Base-by-base conservation (phyloP, 768 basidiomycete species). In the Lepiota venenata region DNA sequence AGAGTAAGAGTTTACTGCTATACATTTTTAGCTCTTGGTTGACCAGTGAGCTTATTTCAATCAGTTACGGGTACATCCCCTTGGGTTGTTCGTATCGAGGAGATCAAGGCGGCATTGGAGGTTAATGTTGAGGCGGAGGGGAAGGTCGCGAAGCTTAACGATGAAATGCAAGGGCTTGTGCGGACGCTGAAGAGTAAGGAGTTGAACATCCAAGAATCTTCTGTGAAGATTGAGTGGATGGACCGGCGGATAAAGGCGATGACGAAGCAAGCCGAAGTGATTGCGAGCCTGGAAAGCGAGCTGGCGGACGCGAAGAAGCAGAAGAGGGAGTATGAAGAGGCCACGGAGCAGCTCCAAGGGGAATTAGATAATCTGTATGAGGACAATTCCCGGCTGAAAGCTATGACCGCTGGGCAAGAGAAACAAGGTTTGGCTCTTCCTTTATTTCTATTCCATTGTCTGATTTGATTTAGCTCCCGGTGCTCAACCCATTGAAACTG, bases 221-320 rank as follows among this genome's bases (percentile, higher is more conserved):
- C 76, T 2, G 94, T 98, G 52, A 98, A 95, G 76, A 93, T 98
- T 53, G 93, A 98, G 66, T 78, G 95, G 12, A 90, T 98, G 83
- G 94, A 97, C 66, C 84, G 94, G 43, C 82, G 93, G 29, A 85
- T 94, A 78, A 95, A 98, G 65, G 81, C 85, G 1, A 87, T 85
- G 57, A 95, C 93, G 79, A 92, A 88, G 67, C 92, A 96, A 70
- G 85, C 87, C 3, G 96, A 98, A 52, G 73, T 80, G 6, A 88
- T 98, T 48, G 68, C 75, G 12, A 88, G 92, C 56, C 81, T 98
- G 16, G 94, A 98, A 71, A 70, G 66, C 29, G 88, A 95, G 61
- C 74, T 98, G 1, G 71, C 77, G 25, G 93, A 93, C 66, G 83
- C 85, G 3, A 82, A 84, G 69, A 91, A 93, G 69, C 91, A 96